These are phyloP conservation scores for Coemansia nantahalensis DNA, from an alignment of 192 early-diverging fungal genomes.

Conservation along the genomic window DNA sequence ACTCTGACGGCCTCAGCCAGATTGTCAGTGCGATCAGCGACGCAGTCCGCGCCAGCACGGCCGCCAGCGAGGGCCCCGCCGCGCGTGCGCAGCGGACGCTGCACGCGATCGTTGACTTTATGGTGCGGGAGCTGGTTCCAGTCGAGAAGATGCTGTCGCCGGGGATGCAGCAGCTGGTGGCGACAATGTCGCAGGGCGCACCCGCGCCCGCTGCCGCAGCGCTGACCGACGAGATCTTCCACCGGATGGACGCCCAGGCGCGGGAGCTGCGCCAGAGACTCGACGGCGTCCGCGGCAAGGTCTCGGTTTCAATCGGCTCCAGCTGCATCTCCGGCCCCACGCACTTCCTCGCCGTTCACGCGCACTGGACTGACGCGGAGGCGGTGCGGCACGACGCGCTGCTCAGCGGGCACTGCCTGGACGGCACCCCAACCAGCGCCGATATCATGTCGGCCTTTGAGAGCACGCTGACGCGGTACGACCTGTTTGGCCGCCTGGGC, in stretches of 20 bases:
- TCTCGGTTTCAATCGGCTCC: constrained; percentile 43
- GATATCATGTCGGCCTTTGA: constrained; percentile 46
- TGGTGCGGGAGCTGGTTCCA: constrained; percentile 44
- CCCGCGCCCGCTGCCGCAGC: constrained; percentile 17
- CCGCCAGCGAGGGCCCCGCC: background rate
- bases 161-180: constrained; percentile 43
- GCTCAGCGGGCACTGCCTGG: constrained; percentile 39
- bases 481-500: constrained; percentile 31
- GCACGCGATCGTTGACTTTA: constrained; percentile 39
- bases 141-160: constrained; percentile 38
- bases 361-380: constrained; percentile 38
- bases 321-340: constrained; percentile 15
- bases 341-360: constrained; percentile 33
- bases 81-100: constrained; percentile 18
- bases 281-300: constrained; percentile 13
- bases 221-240: constrained; percentile 30
- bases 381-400: constrained; percentile 37
- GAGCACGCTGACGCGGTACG: constrained; percentile 35
- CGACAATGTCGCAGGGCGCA: constrained; percentile 18
- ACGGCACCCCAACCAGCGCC: constrained; percentile 38
- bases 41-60: constrained; percentile 25
- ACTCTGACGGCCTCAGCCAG: constrained; percentile 24
- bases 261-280: constrained; percentile 20
- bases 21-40: constrained; percentile 39
- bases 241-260: constrained; percentile 10